Conservation (phyloP, 1,284 basidiomycete species). For the Flammula alnicola region DNA sequence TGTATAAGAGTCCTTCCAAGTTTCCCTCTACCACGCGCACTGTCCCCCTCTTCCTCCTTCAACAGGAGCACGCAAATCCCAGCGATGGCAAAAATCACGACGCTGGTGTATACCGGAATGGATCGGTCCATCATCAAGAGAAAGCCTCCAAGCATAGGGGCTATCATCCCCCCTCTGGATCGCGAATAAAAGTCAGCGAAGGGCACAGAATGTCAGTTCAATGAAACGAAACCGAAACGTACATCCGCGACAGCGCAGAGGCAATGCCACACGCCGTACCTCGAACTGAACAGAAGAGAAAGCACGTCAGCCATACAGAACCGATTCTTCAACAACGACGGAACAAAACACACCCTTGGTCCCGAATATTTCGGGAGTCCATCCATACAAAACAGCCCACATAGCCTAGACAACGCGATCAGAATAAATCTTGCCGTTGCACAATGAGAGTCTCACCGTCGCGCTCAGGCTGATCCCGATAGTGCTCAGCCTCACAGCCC, state of each 20-base stretch:
- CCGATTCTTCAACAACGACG: not conserved
- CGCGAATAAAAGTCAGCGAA: constrained; percentile 8
- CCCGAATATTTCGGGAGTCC: constrained; percentile 91
- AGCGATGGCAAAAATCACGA: constrained; percentile 71
- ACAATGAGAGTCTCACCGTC: constrained; percentile 56
- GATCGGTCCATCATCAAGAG: constrained; percentile 75
- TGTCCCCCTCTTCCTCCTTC: constrained; percentile 41
- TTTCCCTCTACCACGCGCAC: constrained; percentile 23
- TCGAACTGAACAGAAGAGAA: constrained; percentile 60
- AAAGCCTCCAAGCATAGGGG: constrained; percentile 84
- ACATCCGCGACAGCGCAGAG: constrained; percentile 88
- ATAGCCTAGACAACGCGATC: constrained; percentile 58
- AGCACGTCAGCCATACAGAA: not conserved
- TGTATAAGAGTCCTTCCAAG: constrained; percentile 20
- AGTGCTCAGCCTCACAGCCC: constrained; percentile 76
- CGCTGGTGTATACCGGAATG: constrained; percentile 82
- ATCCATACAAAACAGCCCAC: constrained; percentile 91
- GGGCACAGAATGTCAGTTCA: too few species aligned
- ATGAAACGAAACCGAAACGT: constrained; percentile 35
- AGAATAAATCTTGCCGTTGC: not conserved
- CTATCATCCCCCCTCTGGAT: constrained; percentile 86
- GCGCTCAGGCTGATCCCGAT: constrained; percentile 83
- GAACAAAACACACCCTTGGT: constrained; percentile 61
- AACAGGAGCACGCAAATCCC: constrained; percentile 72
- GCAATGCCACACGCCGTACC: constrained; percentile 93